A percentile compares a stretch with the other conserved stretches of the same genome.
These are phyloP conservation scores for Penicillium taxi DNA, from an alignment of 495 filamentous ascomycete species.

Conservation along the genomic window DNA sequence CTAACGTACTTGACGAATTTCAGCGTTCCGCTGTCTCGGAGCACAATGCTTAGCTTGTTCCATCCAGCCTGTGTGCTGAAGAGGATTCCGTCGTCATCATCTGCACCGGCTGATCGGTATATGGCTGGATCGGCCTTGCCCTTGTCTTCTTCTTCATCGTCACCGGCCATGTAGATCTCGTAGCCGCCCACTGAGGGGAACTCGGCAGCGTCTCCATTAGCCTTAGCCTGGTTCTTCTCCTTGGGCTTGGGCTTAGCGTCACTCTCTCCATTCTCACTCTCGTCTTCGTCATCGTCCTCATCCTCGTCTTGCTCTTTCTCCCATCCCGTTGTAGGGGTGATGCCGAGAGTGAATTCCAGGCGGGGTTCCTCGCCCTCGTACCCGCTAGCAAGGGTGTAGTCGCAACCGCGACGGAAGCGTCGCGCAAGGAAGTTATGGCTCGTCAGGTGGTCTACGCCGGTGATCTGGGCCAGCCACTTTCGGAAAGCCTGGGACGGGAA, in stretches of 20 bases:
- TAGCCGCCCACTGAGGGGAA: slow-evolving; percentile 69
- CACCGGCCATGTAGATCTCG: slow-evolving; percentile 86
- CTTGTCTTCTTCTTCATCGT: slow-evolving; percentile 59
- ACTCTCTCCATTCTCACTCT: slow-evolving; percentile 6
- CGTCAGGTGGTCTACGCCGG: slow-evolving; percentile 54
- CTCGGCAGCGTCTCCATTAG: slow-evolving; percentile 26
- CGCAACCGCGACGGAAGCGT: slow-evolving; percentile 74
- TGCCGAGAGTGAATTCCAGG: slow-evolving; percentile 75
- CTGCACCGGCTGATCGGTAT: slow-evolving; percentile 62
- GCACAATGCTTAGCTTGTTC: slow-evolving; percentile 83
- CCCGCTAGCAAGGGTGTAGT: slow-evolving; percentile 86
- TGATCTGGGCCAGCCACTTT: slow-evolving; percentile 80
- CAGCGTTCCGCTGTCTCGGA: slow-evolving; percentile 78
- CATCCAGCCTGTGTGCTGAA: slow-evolving; percentile 82
- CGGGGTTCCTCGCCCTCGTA: slow-evolving; percentile 69
- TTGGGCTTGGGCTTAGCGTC: slow-evolving; percentile 15
- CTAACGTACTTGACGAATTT: slow-evolving; percentile 97
- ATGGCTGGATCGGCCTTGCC: slow-evolving; percentile 64
- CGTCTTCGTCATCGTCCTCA: slow-evolving; percentile 40
- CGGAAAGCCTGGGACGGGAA: slow-evolving; percentile 81
- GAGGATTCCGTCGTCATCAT: slow-evolving; percentile 86
- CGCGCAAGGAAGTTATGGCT: slow-evolving; percentile 65
- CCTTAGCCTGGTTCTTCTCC: too few species aligned
- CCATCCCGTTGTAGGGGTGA: slow-evolving; percentile 80
- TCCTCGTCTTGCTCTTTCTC: slow-evolving; percentile 58